Evolutionary conservation across 2,329 filamentous ascomycete genomes (phyloP).

Genomic region (Plectosphaerella sp.): DNA sequence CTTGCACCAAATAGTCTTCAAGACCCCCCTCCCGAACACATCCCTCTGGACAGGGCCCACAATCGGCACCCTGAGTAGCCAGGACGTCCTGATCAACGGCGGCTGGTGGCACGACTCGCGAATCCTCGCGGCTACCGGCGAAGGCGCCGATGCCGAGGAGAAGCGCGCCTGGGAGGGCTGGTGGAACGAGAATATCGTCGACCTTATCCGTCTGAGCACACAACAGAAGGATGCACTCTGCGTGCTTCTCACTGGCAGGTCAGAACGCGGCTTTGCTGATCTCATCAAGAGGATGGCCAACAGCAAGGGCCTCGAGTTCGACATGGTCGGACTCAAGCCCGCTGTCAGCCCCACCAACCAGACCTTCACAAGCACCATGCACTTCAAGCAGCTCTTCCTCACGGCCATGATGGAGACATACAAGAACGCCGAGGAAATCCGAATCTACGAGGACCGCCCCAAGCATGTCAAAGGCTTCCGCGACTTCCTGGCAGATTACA

Average conservation of each 20-base stretch:
- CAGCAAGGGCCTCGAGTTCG: constrained; percentile 77
- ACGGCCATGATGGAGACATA: constrained; percentile 83
- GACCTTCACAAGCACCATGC: constrained; percentile 76
- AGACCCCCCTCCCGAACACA: constrained; percentile 82
- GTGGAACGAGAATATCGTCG: constrained; percentile 91
- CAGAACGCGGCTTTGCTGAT: constrained; percentile 70
- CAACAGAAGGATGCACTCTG: constrained; percentile 79
- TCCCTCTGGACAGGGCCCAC: constrained; percentile 80
- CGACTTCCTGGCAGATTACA: constrained; percentile 77
- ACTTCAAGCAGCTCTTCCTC: constrained; percentile 87
- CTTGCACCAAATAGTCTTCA: constrained; percentile 63
- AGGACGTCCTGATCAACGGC: constrained; percentile 74
- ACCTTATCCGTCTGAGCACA: constrained; percentile 76
- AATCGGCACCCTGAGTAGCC: constrained; percentile 69
- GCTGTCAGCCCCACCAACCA: constrained; percentile 75
- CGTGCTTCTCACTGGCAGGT: constrained; percentile 82
- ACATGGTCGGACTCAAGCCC: constrained; percentile 86
- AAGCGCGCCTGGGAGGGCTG: constrained; percentile 80
- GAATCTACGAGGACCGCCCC: constrained; percentile 64
- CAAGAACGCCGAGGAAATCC: constrained; percentile 73
- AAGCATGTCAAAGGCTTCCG: constrained; percentile 76
- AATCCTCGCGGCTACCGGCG: constrained; percentile 81
- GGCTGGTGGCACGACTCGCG: constrained; percentile 96
- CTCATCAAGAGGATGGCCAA: constrained; percentile 76
- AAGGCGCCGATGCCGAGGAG: constrained; percentile 79